Evolutionary conservation across 2,329 filamentous ascomycete species (phyloP).

Genomic region (Phialocephala sp.): DNA sequence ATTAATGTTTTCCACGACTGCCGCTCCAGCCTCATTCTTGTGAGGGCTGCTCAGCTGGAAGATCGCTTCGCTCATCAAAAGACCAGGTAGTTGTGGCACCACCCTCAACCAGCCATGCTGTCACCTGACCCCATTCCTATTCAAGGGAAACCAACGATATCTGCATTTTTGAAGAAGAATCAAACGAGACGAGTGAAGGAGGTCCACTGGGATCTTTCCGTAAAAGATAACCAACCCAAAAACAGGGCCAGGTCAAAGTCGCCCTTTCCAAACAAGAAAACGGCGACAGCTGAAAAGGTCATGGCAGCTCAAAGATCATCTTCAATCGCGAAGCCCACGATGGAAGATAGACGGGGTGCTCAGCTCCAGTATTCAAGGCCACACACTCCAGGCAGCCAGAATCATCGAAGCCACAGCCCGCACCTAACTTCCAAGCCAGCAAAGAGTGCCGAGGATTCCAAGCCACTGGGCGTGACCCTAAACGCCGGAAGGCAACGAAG

Average conservation of each 20-base stretch:
- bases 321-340: neutral
- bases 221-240: slow-evolving; percentile 25
- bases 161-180: slow-evolving; percentile 1
- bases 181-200: slow-evolving; percentile 8
- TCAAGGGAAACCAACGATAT: neutral
- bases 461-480: neutral
- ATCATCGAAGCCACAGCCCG: neutral
- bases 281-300: neutral
- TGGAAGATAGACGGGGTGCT: neutral
- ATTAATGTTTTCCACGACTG: slow-evolving; percentile 1
- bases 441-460: neutral
- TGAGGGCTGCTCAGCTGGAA: neutral
- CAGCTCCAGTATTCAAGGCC: too few relatives aligned
- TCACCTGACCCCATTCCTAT: slow-evolving; percentile 8
- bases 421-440: neutral
- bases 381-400: neutral
- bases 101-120: neutral
- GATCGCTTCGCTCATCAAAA: neutral
- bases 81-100: neutral
- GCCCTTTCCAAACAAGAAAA: neutral
- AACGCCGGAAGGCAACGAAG: neutral
- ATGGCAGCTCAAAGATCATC: neutral
- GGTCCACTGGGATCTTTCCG: slow-evolving; percentile 24
- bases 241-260: neutral
- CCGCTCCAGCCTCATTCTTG: slow-evolving; percentile 11